Evolutionary conservation across 1,284 basidiomycete genomes (phyloP), one percentile per base, ranked within the genome.

Genomic region (Rhizoctonia solani): DNA sequence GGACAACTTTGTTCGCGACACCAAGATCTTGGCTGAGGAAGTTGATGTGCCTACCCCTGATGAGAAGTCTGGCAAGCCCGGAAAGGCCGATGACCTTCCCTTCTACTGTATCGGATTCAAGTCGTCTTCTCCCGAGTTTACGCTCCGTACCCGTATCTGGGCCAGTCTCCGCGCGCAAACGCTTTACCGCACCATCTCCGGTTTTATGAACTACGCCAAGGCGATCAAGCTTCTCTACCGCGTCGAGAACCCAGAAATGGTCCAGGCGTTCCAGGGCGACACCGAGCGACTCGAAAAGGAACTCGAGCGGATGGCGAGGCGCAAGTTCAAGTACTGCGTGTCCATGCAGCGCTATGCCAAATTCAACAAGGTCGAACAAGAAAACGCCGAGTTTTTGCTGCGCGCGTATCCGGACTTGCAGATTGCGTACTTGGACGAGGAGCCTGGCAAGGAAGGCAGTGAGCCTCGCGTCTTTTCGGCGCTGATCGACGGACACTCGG

Each of bases 141-240:
- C 97, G 0, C 85, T 99, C 29, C 94, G 97, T 72, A 99, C 96
- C 9, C 91, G 97, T 79, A 99, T 99, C 75, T 99, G 96, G 97
- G 95, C 96, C 4, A 98, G 95, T 25, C 85, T 99, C 14, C 93
- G 97, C 70, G 97, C 96, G 21, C 97, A 99, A 82, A 99, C 97
- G 2, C 87, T 99, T 32, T 99, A 99, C 79, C 89, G 96, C 73
- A 99, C 96, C 21, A 95, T 99, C 16, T 98, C 97, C 50, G 96
- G 97, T 59, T 98, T 99, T 89, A 99, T 99, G 97, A 99, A 99
- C 82, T 99, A 99, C 79, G 88, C 92, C 74, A 99, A 99, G 83
- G 97, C 96, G 19, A 98, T 99, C 87, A 99, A 99, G 80, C 83
- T 99, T 16, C 86, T 99, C 32, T 98, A 99, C 80, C 94, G 96